These are phyloP conservation scores for Colletotrichum sp. DNA, from an alignment of 2,329 filamentous ascomycete species.

Conservation along the genomic window DNA sequence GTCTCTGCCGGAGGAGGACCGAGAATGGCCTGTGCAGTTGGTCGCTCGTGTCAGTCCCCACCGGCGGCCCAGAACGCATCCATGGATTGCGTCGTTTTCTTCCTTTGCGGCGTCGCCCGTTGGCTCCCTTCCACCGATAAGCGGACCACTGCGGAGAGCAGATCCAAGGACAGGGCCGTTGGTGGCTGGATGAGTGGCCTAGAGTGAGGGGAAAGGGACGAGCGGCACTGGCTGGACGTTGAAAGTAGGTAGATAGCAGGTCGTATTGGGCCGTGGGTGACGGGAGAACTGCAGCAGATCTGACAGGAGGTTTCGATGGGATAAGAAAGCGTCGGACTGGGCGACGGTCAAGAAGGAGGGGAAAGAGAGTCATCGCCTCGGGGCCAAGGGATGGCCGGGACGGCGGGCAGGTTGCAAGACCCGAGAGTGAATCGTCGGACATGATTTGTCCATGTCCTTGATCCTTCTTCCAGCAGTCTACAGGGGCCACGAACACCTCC, in stretches of 20 bases:
- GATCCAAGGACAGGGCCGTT: not conserved
- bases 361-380: not conserved
- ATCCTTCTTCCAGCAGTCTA: not conserved
- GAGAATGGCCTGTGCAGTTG: slow-evolving; percentile 7
- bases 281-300: not conserved
- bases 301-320: not conserved
- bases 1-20: slow-evolving; percentile 4
- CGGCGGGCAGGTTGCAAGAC: not conserved
- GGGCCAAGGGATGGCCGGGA: not conserved
- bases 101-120: not conserved
- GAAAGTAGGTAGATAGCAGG: not conserved
- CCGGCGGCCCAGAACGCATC: not conserved
- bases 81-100: not conserved
- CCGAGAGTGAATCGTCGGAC: not conserved
- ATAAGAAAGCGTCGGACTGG: not conserved
- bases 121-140: not conserved
- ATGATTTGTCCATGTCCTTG: not conserved
- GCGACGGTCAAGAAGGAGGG: not conserved
- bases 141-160: slow-evolving; percentile 12
- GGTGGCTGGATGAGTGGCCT: not conserved
- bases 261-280: not conserved
- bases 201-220: not conserved
- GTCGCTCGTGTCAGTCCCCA: not conserved
- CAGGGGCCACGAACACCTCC: not conserved
- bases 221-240: not conserved